Evolutionary conservation across 2,329 filamentous ascomycete genomes (phyloP).

Genomic region (Helicocarpus griseus): DNA sequence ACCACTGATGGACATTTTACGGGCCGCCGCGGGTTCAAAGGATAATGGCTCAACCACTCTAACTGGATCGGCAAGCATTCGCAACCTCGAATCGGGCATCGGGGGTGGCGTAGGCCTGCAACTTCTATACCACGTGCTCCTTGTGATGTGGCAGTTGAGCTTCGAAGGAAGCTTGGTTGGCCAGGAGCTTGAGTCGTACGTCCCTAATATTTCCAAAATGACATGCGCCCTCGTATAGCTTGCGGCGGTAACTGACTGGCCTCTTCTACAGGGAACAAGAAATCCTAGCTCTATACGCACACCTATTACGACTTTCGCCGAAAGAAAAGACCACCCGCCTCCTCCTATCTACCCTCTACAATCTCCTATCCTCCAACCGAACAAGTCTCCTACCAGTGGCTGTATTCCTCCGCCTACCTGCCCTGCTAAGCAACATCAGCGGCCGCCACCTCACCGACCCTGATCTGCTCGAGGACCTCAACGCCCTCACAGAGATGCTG

Average conservation of each 20-base stretch:
- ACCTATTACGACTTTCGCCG: conserved; percentile 80
- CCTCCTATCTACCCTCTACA: conserved; percentile 78
- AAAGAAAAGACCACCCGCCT: conserved; percentile 97
- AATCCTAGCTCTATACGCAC: conserved; percentile 82
- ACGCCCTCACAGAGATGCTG: conserved; percentile 52
- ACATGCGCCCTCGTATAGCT: neutral
- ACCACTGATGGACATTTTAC: conserved; percentile 72
- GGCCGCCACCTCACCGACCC: conserved; percentile 41
- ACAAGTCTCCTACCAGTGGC: conserved; percentile 67
- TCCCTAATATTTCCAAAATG: neutral
- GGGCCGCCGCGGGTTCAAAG: conserved; percentile 62
- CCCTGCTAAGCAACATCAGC: conserved; percentile 49
- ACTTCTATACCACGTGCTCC: conserved; percentile 82
- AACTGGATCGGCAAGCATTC: conserved; percentile 45
- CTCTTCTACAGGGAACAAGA: conserved; percentile 66
- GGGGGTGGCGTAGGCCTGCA: conserved; percentile 79
- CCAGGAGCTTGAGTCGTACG: conserved; percentile 76
- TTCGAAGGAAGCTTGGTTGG: conserved; percentile 68
- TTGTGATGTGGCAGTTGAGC: conserved; percentile 93
- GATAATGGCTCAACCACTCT: conserved; percentile 54
- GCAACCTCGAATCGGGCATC: conserved; percentile 54
- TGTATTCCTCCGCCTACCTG: conserved; percentile 70
- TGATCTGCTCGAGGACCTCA: conserved; percentile 41
- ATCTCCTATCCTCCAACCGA: conserved; percentile 68
- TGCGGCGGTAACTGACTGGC: conserved; percentile 7